Evolutionary conservation across 2,329 filamentous ascomycete genomes (phyloP).

Genomic region (Alternaria consortialis): DNA sequence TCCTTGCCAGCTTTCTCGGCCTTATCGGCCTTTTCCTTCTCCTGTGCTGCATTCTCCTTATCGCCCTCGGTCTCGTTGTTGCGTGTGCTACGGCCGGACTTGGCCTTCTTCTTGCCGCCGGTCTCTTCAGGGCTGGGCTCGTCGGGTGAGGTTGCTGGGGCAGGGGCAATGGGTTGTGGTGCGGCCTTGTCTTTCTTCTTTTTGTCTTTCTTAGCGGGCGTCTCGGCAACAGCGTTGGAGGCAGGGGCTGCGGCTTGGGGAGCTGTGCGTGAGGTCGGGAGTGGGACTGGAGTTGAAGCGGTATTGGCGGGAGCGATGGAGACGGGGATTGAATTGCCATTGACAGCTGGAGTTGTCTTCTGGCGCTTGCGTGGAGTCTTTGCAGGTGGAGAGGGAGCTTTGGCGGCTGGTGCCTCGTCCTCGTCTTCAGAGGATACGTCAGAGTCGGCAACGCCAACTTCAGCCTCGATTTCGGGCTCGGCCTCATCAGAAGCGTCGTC

Average conservation of each 20-base stretch:
- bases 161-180: constrained; percentile 39
- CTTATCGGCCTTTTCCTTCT: constrained; percentile 12
- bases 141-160: constrained; percentile 30
- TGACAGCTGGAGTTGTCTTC: constrained; percentile 42
- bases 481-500: constrained; percentile 39
- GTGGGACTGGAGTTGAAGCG: constrained; percentile 36
- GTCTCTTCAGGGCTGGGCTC: constrained; percentile 44
- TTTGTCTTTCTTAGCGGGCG: constrained; percentile 46
- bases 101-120: constrained; percentile 49
- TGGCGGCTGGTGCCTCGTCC: constrained; percentile 41
- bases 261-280: constrained; percentile 30
- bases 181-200: constrained; percentile 45
- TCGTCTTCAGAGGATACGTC: constrained; percentile 53
- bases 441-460: constrained; percentile 48
- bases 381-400: constrained; percentile 48
- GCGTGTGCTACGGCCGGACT: constrained; percentile 43
- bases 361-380: constrained; percentile 53
- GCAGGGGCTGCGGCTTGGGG: constrained; percentile 25
- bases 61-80: constrained; percentile 44
- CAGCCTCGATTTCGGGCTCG: constrained; percentile 44
- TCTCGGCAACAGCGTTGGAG: constrained; percentile 21
- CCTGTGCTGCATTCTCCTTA: constrained; percentile 35
- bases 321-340: constrained; percentile 28
- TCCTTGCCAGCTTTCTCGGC: constrained; percentile 24
- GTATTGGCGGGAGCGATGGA: constrained; percentile 28